A percentile compares a stretch with the other conserved stretches of the same genome.
These are phyloP conservation scores for Antitrichia curtipendula DNA, from an alignment of 225 moss, liverwort and hornwort species.

Conservation along the genomic window DNA sequence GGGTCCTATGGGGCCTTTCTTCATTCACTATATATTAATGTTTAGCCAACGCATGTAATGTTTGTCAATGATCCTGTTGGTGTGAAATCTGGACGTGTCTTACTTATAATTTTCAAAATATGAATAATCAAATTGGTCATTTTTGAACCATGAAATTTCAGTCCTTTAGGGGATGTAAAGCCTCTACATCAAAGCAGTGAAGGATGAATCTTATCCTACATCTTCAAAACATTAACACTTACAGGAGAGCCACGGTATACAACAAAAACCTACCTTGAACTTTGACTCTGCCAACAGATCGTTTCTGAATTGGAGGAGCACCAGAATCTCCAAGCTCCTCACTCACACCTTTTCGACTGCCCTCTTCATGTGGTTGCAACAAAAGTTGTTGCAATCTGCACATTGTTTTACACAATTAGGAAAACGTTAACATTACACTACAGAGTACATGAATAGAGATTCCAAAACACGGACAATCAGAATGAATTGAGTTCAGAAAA, in stretches of 20 bases:
- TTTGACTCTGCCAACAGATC: constrained; percentile 73
- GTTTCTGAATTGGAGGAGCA: constrained; percentile 59
- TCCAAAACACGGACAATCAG: not conserved
- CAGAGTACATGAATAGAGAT: not conserved
- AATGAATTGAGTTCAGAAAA: not conserved
- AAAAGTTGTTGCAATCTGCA: constrained; percentile 81
- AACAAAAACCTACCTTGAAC: constrained; percentile 55
- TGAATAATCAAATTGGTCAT: too few relatives aligned
- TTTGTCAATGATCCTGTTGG: not conserved
- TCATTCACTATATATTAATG: not conserved
- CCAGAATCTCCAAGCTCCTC: constrained; percentile 48
- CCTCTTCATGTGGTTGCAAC: constrained; percentile 71
- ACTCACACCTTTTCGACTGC: constrained; percentile 39
- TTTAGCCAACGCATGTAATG: not conserved
- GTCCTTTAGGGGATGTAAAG: not conserved
- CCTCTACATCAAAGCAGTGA: not conserved
- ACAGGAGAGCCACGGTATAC: not conserved
- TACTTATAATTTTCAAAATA: not conserved
- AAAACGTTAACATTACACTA: not conserved
- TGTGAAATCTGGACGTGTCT: not conserved
- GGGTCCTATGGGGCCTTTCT: not conserved
- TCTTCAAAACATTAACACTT: not conserved
- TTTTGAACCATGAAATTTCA: not conserved
- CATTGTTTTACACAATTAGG: not conserved
- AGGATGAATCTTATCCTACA: not conserved